Evolutionary conservation across 1,284 basidiomycete genomes (phyloP).

Genomic region (Fereydounia khargensis): DNA sequence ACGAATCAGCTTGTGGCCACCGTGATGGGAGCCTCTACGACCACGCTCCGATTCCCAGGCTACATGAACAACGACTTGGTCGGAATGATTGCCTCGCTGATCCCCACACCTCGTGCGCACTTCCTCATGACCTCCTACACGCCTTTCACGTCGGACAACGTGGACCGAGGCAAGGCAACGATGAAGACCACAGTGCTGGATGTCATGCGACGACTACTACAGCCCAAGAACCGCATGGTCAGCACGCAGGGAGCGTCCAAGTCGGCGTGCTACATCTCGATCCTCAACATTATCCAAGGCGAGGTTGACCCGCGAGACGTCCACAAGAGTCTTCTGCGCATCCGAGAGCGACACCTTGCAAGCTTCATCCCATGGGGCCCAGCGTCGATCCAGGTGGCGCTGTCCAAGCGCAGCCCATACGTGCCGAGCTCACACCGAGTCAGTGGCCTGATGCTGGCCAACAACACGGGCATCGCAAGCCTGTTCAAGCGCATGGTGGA

Average conservation of each 20-base stretch:
- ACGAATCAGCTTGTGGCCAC: conserved; percentile 56
- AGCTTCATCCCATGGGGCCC: conserved; percentile 99
- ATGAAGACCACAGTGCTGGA: conserved; percentile 68
- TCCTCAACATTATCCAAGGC: conserved; percentile 96
- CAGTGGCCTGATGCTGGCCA: conserved; percentile 96
- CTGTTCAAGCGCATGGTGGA: conserved; percentile 89
- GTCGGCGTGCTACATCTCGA: conserved; percentile 75
- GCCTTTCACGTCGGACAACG: conserved; percentile 84
- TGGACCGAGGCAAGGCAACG: conserved; percentile 54
- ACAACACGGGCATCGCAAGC: conserved; percentile 89
- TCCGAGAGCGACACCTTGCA: conserved; percentile 91
- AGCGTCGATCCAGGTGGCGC: conserved; percentile 93
- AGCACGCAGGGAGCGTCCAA: conserved; percentile 66
- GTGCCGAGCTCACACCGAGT: conserved; percentile 82
- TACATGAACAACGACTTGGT: conserved; percentile 98
- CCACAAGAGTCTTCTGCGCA: conserved; percentile 93
- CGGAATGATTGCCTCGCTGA: conserved; percentile 92
- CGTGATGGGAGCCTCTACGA: conserved; percentile 76
- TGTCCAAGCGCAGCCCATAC: conserved; percentile 88
- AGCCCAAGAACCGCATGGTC: conserved; percentile 98
- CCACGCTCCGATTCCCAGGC: conserved; percentile 92
- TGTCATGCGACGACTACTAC: conserved; percentile 94
- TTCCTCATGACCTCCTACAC: conserved; percentile 99
- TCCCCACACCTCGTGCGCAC: conserved; percentile 97
- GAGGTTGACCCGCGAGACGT: conserved; percentile 96